Percentiles rank a stretch among this genome's conserved stretches.
Conservation (phyloP, 225 moss, liverwort and hornwort genomes). For the Climacium dendroides region DNA sequence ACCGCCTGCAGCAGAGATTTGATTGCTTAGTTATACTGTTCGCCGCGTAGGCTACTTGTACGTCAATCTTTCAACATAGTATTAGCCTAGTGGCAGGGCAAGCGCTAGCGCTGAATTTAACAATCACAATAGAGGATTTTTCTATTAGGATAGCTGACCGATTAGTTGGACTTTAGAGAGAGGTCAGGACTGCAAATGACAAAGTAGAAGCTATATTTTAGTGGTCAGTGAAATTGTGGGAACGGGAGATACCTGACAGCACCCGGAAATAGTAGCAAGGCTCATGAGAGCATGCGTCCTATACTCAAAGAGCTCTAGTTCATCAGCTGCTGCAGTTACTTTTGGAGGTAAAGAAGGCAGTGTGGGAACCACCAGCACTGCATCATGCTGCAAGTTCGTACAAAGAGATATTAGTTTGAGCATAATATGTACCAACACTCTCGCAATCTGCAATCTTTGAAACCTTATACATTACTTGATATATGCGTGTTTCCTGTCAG, state of each 20-base stretch:
- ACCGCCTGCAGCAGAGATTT: conserved; percentile 3
- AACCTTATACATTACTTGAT: neutral
- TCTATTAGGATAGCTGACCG: neutral
- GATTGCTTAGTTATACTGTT: neutral
- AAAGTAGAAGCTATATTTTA: neutral
- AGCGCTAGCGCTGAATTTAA: neutral
- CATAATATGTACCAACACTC: neutral
- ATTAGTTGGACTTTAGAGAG: neutral
- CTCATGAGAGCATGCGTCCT: conserved; percentile 24
- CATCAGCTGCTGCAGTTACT: neutral
- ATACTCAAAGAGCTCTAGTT: conserved; percentile 8
- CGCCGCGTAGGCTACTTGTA: neutral
- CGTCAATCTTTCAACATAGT: neutral
- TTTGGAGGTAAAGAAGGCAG: conserved; percentile 19
- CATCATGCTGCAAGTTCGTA: conserved; percentile 2
- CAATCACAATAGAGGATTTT: neutral
- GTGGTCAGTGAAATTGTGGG: neutral
- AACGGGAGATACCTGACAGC: conserved; percentile 12
- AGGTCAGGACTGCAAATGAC: neutral
- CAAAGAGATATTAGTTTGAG: neutral
- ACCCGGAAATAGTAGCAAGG: conserved; percentile 18
- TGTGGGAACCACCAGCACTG: conserved; percentile 19
- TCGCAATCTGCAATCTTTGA: neutral
- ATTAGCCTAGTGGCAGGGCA: neutral
- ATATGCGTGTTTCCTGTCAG: neutral